Conservation (phyloP, 345 rosid genomes). For the Bruguiera sexangula region DNA sequence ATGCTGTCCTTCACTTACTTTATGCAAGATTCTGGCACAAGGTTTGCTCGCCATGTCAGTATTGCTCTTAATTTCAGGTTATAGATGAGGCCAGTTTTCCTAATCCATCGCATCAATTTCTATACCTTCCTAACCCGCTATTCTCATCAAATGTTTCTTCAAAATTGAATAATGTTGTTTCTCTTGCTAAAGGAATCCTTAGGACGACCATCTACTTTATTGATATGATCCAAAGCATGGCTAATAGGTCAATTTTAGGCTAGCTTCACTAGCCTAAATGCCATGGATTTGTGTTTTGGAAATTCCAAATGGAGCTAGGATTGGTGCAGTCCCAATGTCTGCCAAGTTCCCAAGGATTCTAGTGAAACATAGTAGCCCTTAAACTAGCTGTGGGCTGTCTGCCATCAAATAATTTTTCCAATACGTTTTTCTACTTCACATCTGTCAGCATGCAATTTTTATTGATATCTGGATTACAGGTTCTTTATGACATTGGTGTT, state of each 20-base stretch:
- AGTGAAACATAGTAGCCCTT: not conserved
- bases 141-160: not conserved
- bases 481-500: slow-evolving; percentile 85
- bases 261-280: not conserved
- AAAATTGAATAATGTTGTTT: not conserved
- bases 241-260: not conserved
- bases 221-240: not conserved
- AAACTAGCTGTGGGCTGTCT: slow-evolving; percentile 2
- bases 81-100: not conserved
- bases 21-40: slow-evolving; percentile 98
- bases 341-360: not conserved
- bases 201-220: not conserved
- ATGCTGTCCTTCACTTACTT: slow-evolving; percentile 91
- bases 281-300: not conserved
- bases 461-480: slow-evolving; percentile 43
- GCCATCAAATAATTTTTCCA: not conserved
- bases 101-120: not conserved
- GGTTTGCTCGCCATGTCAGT: slow-evolving; percentile 36
- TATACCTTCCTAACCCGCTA: not conserved
- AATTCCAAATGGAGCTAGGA: not conserved
- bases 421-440: not conserved
- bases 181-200: not conserved
- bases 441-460: not conserved
- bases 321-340: not conserved
- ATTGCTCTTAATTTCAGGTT: not conserved